These are phyloP conservation scores for Leishmania martiniquensis DNA, from an alignment of 208 protist species.

Conservation along the genomic window DNA sequence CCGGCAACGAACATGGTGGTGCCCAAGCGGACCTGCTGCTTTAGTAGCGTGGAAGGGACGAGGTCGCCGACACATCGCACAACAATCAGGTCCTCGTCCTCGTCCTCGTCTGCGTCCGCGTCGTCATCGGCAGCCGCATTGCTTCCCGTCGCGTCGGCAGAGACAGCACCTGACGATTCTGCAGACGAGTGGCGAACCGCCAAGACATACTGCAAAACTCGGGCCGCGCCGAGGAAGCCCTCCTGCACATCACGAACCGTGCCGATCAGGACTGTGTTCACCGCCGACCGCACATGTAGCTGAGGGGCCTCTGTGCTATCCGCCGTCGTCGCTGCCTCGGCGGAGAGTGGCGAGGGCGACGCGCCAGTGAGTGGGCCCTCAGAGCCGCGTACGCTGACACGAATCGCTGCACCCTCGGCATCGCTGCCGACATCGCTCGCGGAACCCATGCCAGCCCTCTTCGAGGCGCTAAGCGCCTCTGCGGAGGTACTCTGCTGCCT, in stretches of 20 bases:
- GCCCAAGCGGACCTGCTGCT: slow-evolving; percentile 53
- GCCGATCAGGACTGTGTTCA: slow-evolving; percentile 69
- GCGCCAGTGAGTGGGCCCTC: not conserved
- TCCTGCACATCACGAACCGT: slow-evolving; percentile 71
- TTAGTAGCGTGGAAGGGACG: slow-evolving; percentile 46
- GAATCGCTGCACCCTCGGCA: not conserved
- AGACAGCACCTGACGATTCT: not conserved
- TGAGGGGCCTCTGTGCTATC: slow-evolving; percentile 22
- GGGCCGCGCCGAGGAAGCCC: slow-evolving; percentile 51
- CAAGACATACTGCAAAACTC: slow-evolving; percentile 75
- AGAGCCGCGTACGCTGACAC: not conserved
- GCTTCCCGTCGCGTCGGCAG: not conserved
- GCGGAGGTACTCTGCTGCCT: not conserved
- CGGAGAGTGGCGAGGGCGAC: not conserved
- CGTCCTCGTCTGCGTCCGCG: not conserved
- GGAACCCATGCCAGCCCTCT: not conserved
- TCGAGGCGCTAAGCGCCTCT: not conserved
- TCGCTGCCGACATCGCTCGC: not conserved
- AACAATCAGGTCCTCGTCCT: slow-evolving; percentile 73
- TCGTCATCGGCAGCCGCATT: not conserved
- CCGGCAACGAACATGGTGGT: slow-evolving; percentile 61
- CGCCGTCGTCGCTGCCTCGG: slow-evolving; percentile 1
- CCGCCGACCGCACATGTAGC: slow-evolving; percentile 61
- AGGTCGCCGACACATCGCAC: slow-evolving; percentile 68
- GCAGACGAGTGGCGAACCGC: slow-evolving; percentile 27